Evolutionary conservation across 495 filamentous ascomycete genomes (phyloP), one percentile per base, ranked within the genome.

Genomic region (Xylaria bambusicola): DNA sequence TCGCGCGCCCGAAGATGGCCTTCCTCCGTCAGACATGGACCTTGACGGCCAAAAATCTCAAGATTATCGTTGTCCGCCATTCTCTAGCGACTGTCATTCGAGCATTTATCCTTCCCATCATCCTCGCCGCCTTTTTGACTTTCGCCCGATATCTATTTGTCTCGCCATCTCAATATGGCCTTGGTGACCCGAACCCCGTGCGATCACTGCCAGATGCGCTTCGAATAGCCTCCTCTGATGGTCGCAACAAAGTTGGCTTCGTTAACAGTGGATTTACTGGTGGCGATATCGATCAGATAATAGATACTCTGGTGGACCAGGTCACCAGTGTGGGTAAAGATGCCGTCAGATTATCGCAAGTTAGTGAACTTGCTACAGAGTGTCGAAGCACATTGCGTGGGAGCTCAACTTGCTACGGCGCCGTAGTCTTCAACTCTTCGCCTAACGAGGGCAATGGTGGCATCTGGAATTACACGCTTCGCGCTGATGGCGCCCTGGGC

Each of bases 391-490:
- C 81, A 13, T 71, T 96, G 49, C 77, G 88, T 29, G 91, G 89
- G 1, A 84, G 87, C 5, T 89, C 87, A 2, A 70, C 66, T 2
- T 96, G 91, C 69, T 92, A 86, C 65, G 88, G 83, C 10, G 92
- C 88, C 2, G 86, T 87, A 6, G 82, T 88, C 21, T 95, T 96
- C 69, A 71, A 82, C 52, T 86, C 83, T 6, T 91, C 88, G 9
- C 90, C 89, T 3, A 77, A 64, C 2, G 88, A 92, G 74, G 89
- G 89, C 7, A 62, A 69, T 0, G 81, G 77, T 27, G 82, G 80
- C 0, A 61, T 79, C n/a, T 95, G 92, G 92, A 93, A 93, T 69
- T 96, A 95, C 62, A 92, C 88, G 1, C 76, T 96, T 17, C 77
- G 90, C 55, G 83, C 84, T 2, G 92, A 96, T 67, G 83, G 84